Conservation (phyloP, 164 flowering plant species). For the Brasenia schreberi region DNA sequence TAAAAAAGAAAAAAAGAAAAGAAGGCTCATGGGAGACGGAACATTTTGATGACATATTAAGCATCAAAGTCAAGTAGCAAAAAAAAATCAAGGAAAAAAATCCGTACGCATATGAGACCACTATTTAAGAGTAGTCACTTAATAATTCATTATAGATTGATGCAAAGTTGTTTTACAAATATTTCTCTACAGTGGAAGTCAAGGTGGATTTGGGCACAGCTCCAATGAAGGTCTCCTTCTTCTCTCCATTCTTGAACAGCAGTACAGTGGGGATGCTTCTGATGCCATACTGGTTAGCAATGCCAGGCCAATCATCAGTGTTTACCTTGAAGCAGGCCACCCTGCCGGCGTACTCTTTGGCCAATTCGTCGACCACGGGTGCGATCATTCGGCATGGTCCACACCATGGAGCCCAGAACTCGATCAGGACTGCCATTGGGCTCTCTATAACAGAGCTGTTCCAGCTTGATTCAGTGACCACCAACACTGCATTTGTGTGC, state of each 20-base stretch:
- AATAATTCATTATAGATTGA: too few species aligned
- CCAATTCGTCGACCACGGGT: slow-evolving; percentile 56
- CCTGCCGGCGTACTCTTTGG: slow-evolving; percentile 56
- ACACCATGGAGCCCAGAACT: slow-evolving; percentile 96
- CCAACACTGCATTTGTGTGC: slow-evolving; percentile 29
- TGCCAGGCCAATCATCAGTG: slow-evolving; percentile 53
- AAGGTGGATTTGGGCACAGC: slow-evolving; percentile 69
- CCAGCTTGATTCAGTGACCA: slow-evolving; percentile 53
- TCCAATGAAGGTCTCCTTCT: slow-evolving; percentile 65
- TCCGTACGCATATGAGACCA: background rate
- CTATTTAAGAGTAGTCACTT: background rate
- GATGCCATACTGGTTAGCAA: slow-evolving; percentile 53
- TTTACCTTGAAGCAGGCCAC: slow-evolving; percentile 53
- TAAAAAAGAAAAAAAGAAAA: too few species aligned
- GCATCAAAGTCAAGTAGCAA: background rate
- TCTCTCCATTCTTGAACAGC: slow-evolving; percentile 76
- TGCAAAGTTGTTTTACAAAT: slow-evolving; percentile 16
- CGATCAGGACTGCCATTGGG: slow-evolving; percentile 46
- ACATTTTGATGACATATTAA: background rate
- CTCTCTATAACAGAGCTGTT: slow-evolving; percentile 25
- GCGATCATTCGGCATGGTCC: slow-evolving; percentile 83
- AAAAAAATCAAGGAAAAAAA: too few species aligned
- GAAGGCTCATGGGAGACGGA: background rate
- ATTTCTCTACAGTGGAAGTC: slow-evolving; percentile 49
- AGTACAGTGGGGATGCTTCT: slow-evolving; percentile 75